These are phyloP conservation scores for Colletotrichum destructivum DNA, from an alignment of 2,329 filamentous ascomycete species.

Conservation along the genomic window DNA sequence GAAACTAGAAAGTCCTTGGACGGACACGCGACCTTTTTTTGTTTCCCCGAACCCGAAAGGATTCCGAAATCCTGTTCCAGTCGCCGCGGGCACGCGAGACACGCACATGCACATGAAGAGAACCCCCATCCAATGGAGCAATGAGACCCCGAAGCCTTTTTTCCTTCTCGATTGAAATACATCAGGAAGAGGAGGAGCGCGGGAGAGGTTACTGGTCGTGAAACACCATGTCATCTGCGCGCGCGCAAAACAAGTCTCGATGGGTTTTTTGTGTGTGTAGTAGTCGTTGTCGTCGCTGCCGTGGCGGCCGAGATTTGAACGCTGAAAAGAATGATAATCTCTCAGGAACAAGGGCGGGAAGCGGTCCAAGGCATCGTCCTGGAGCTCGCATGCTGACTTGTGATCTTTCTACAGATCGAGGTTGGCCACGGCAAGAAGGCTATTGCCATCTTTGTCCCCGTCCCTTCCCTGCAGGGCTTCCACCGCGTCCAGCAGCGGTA, in stretches of 20 bases:
- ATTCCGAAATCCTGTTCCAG: slow-evolving; percentile 36
- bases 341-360: slow-evolving; percentile 78
- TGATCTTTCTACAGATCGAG: slow-evolving; percentile 88
- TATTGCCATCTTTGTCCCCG: slow-evolving; percentile 99
- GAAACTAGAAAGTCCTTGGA: slow-evolving; percentile 41
- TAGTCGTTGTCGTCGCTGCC: slow-evolving; percentile 5
- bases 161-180: slow-evolving; percentile 32
- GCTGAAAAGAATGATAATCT: slow-evolving; percentile 45
- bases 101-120: neutral
- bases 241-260: neutral
- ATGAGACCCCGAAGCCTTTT: neutral
- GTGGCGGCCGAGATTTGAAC: slow-evolving; percentile 45
- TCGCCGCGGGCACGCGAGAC: slow-evolving; percentile 23
- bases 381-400: slow-evolving; percentile 85
- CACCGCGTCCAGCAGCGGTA: slow-evolving; percentile 99
- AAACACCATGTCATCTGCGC: neutral
- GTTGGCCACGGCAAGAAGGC: slow-evolving; percentile 99
- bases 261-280: neutral
- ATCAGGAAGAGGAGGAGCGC: slow-evolving; percentile 17
- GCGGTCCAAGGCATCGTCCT: slow-evolving; percentile 80
- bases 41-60: slow-evolving; percentile 4
- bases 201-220: neutral
- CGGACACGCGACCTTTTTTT: slow-evolving; percentile 11
- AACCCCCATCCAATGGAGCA: neutral
- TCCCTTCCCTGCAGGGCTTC: slow-evolving; percentile 98